Evolutionary conservation across 2,329 filamentous ascomycete species (phyloP).

Genomic region (Fusarium equiseti): DNA sequence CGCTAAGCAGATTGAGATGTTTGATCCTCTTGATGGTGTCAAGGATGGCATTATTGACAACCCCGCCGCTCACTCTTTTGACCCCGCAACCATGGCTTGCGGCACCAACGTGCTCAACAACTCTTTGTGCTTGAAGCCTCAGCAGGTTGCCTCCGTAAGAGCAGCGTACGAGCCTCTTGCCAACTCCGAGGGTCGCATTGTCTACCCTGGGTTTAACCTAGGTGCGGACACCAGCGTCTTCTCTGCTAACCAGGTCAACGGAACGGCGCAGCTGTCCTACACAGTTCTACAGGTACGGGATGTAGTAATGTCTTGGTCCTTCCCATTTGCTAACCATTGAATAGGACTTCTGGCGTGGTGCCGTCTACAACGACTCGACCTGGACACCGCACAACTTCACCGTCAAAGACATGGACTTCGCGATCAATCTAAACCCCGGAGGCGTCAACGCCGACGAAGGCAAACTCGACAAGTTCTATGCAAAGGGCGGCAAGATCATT

Average conservation of each 20-base stretch:
- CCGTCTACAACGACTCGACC: slow-evolving; percentile 11
- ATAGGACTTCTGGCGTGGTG: slow-evolving; percentile 18
- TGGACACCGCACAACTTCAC: slow-evolving; percentile 21
- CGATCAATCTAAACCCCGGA: slow-evolving; percentile 1
- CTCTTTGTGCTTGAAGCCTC: slow-evolving; percentile 1
- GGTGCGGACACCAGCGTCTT: slow-evolving; percentile 15
- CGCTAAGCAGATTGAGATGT: slow-evolving; percentile 5
- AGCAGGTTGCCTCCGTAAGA: neutral
- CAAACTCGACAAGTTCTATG: neutral
- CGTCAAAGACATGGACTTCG: slow-evolving; percentile 11
- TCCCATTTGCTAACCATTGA: neutral
- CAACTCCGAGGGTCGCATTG: neutral
- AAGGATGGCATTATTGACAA: slow-evolving; percentile 14
- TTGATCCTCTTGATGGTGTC: slow-evolving; percentile 14
- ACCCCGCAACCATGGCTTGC: slow-evolving; percentile 1
- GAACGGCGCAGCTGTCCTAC: slow-evolving; percentile 1
- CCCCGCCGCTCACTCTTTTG: neutral
- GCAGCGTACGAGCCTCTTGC: slow-evolving; percentile 14
- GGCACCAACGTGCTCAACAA: neutral
- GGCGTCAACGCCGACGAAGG: slow-evolving; percentile 13
- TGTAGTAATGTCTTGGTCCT: too few species aligned
- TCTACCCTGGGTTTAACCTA: slow-evolving; percentile 6
- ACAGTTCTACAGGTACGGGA: slow-evolving; percentile 4
- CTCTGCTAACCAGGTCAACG: slow-evolving; percentile 13
- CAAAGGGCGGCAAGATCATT: slow-evolving; percentile 11